Conservation (phyloP, 169 alveolate genomes). For the Cyclospora cayetanensis region DNA sequence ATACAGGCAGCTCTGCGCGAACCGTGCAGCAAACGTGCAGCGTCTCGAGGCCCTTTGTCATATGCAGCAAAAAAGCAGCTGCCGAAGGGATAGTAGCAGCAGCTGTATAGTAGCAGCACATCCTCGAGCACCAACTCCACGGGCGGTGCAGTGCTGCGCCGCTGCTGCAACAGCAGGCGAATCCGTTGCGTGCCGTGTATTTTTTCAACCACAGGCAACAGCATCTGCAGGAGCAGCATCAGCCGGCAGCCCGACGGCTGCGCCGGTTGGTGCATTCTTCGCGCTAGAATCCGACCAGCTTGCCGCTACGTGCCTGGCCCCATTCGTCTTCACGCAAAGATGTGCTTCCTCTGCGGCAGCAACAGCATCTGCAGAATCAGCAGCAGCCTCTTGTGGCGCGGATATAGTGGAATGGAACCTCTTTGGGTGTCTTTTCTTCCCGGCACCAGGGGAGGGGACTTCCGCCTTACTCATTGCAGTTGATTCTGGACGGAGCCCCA, state of each 20-base stretch:
- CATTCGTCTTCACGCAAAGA: conserved; percentile 12
- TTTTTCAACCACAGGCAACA: background rate
- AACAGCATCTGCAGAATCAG: conserved; percentile 29
- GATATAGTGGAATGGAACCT: background rate
- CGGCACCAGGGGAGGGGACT: conserved; percentile 27
- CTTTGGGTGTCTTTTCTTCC: conserved; percentile 37
- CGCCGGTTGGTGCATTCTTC: conserved; percentile 6
- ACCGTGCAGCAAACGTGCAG: conserved; percentile 1
- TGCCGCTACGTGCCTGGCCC: conserved; percentile 39
- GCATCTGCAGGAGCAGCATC: conserved; percentile 37
- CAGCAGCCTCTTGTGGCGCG: background rate
- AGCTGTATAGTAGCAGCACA: background rate
- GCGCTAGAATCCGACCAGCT: conserved; percentile 24
- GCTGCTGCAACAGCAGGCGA: conserved; percentile 56
- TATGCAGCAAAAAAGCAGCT: background rate
- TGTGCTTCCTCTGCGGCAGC: background rate
- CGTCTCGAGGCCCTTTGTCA: conserved; percentile 1
- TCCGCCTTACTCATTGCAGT: conserved; percentile 10
- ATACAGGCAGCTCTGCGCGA: conserved; percentile 45
- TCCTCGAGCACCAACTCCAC: background rate
- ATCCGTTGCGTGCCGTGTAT: background rate
- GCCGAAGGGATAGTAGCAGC: conserved; percentile 29
- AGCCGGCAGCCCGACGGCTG: background rate
- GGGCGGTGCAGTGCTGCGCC: background rate
- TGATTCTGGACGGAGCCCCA: background rate